Conservation (phyloP, 805 yeast species). For the Candida nitratophila region DNA sequence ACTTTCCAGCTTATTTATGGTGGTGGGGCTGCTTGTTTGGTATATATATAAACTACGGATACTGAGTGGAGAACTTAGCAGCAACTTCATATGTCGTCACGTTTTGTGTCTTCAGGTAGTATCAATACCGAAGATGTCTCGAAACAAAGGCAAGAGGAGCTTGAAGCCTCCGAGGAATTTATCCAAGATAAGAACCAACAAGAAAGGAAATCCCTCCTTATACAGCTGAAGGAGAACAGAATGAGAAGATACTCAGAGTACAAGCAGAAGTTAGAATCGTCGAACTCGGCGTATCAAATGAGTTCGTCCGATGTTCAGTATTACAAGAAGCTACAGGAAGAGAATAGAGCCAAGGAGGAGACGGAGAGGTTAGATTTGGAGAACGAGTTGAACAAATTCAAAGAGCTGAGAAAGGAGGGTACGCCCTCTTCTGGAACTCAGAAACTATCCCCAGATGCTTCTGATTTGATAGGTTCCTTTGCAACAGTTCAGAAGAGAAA, state of each 20-base stretch:
- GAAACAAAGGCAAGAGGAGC: constrained; percentile 2
- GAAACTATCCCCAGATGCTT: too few relatives aligned
- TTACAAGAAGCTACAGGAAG: constrained; percentile 1
- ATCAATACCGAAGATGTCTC: constrained; percentile 3
- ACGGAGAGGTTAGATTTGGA: constrained; percentile 1
- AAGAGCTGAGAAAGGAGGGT: neutral
- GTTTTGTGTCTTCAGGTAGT: constrained; percentile 6
- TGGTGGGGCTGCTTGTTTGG: too few relatives aligned
- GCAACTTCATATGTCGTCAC: constrained; percentile 1
- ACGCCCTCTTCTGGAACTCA: too few relatives aligned
- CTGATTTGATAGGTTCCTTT: too few relatives aligned
- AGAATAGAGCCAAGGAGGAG: neutral
- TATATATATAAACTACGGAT: too few relatives aligned
- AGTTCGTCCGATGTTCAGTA: constrained; percentile 3
- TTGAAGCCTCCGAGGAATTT: constrained; percentile 2
- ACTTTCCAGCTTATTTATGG: too few relatives aligned
- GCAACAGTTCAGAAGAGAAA: too few relatives aligned
- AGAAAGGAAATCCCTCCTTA: constrained; percentile 4
- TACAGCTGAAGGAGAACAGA: constrained; percentile 5
- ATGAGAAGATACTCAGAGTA: constrained; percentile 2
- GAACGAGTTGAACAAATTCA: neutral
- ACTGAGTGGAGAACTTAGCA: too few relatives aligned
- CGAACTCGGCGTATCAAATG: constrained; percentile 6
- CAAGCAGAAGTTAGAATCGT: constrained; percentile 3
- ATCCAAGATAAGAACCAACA: neutral